Percentiles rank a stretch among this genome's conserved stretches.
phyloP scores from a whole-genome alignment of 176 grass and related monocot species.

The Saccharum spontaneum region DNA sequence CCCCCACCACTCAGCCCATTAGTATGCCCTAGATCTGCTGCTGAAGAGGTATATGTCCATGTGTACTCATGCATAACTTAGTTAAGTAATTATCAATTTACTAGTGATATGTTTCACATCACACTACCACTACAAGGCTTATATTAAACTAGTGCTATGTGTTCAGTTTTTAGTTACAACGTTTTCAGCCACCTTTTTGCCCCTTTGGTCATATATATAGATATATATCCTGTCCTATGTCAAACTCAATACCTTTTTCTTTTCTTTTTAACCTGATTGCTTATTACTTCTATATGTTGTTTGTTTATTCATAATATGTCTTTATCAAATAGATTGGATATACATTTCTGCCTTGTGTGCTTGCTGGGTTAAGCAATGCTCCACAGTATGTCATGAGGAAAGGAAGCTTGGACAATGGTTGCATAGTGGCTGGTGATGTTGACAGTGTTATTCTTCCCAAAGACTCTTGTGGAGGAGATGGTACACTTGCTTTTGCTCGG shows the following conservation, averaged over 20 bases:
- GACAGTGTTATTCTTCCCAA: constrained; percentile 85
- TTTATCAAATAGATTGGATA: constrained; percentile 71
- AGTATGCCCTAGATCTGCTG: constrained; percentile 79
- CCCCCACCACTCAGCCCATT: constrained; percentile 53
- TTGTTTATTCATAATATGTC: background rate
- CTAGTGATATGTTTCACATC: constrained; percentile 12
- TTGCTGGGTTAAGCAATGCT: constrained; percentile 79
- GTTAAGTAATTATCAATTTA: constrained; percentile 9
- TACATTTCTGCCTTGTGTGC: constrained; percentile 92
- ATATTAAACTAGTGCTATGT: background rate
- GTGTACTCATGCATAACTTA: background rate
- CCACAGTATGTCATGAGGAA: constrained; percentile 70
- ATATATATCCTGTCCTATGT: background rate
- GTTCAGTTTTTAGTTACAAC: background rate
- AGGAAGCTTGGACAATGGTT: constrained; percentile 41
- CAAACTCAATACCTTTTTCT: background rate
- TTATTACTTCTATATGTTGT: background rate
- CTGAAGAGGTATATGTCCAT: constrained; percentile 71
- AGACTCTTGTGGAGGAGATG: constrained; percentile 83
- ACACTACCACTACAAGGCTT: background rate
- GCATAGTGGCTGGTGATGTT: constrained; percentile 65
- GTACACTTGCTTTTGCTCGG: constrained; percentile 72
- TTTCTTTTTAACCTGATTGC: background rate
- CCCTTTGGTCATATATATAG: background rate
- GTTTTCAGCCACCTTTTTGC: background rate